phyloP scores from a whole-genome alignment of 768 basidiomycete genomes.

The Dentipellis fragilis region DNA sequence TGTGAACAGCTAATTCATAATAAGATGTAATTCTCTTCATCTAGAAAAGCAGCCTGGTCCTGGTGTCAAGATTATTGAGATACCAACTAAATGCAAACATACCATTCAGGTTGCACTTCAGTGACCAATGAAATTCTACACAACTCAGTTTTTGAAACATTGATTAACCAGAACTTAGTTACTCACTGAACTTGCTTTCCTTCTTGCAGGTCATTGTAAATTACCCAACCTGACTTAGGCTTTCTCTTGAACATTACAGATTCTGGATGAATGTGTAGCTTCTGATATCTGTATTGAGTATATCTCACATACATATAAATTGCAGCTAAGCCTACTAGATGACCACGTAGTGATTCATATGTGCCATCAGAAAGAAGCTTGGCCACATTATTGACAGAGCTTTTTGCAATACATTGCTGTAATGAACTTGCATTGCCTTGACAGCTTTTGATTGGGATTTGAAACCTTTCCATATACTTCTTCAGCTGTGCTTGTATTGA shows the following conservation, averaged over 20 bases:
- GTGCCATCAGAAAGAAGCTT: slow-evolving; percentile 89
- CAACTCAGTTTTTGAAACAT: background rate
- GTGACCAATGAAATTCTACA: background rate
- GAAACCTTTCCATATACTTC: slow-evolving; percentile 90
- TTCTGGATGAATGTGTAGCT: slow-evolving; percentile 84
- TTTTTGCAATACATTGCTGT: slow-evolving; percentile 81
- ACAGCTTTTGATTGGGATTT: slow-evolving; percentile 75
- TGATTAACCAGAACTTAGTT: too few relatives aligned
- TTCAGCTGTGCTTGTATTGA: slow-evolving; percentile 92
- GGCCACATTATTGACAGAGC: slow-evolving; percentile 92
- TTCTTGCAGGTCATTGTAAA: slow-evolving; percentile 94
- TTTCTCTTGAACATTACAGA: slow-evolving; percentile 92
- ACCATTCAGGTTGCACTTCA: background rate
- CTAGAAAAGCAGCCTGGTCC: too few relatives aligned
- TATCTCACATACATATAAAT: background rate
- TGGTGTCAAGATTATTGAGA: background rate
- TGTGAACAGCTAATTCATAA: too few relatives aligned
- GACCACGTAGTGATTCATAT: slow-evolving; percentile 80
- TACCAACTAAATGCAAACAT: background rate
- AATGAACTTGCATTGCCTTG: slow-evolving; percentile 79
- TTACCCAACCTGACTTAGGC: slow-evolving; percentile 84
- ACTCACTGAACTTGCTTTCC: slow-evolving; percentile 84
- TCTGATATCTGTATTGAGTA: slow-evolving; percentile 30
- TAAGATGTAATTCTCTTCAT: too few relatives aligned
- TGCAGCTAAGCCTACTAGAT: slow-evolving; percentile 43